These are phyloP conservation scores for Pseudozyma hubeiensis DNA, from an alignment of 1,284 basidiomycete species.

Conservation along the genomic window DNA sequence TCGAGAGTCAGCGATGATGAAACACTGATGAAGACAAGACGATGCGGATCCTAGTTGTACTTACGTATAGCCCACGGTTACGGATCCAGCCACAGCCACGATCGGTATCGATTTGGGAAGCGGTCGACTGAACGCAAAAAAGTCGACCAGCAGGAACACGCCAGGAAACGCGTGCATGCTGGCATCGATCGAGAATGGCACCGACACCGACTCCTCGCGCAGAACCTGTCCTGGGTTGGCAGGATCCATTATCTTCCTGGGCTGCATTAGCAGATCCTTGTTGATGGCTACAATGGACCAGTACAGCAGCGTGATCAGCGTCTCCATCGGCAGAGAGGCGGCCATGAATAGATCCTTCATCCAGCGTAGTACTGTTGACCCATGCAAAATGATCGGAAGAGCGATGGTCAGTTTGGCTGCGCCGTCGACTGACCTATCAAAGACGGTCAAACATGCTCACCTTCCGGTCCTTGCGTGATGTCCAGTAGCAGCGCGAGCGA, in stretches of 20 bases:
- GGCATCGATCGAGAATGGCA: conserved; percentile 53
- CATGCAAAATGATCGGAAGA: no score
- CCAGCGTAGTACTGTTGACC: conserved; percentile 13
- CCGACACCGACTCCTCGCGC: conserved; percentile 29
- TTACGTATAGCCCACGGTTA: conserved; percentile 22
- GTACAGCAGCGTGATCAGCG: conserved; percentile 54
- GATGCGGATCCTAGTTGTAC: not conserved
- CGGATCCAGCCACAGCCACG: conserved; percentile 3
- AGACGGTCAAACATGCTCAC: conserved; percentile 2
- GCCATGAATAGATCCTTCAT: conserved; percentile 33
- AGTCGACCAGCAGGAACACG: conserved; percentile 51
- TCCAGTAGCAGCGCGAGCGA: conserved; percentile 25
- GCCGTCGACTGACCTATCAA: no score
- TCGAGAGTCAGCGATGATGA: no score
- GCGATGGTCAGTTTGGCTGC: no score
- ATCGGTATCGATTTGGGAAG: conserved; percentile 25
- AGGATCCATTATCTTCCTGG: conserved; percentile 41
- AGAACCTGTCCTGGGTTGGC: conserved; percentile 52
- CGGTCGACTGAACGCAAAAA: conserved; percentile 30
- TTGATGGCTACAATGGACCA: conserved; percentile 50
- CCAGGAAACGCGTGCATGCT: conserved; percentile 56
- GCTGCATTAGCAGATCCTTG: conserved; percentile 49
- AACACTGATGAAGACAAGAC: no score
- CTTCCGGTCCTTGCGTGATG: conserved; percentile 20
- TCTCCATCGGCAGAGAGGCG: conserved; percentile 45